phyloP scores from a whole-genome alignment of 768 basidiomycete species.

The Mrakia gelida region DNA sequence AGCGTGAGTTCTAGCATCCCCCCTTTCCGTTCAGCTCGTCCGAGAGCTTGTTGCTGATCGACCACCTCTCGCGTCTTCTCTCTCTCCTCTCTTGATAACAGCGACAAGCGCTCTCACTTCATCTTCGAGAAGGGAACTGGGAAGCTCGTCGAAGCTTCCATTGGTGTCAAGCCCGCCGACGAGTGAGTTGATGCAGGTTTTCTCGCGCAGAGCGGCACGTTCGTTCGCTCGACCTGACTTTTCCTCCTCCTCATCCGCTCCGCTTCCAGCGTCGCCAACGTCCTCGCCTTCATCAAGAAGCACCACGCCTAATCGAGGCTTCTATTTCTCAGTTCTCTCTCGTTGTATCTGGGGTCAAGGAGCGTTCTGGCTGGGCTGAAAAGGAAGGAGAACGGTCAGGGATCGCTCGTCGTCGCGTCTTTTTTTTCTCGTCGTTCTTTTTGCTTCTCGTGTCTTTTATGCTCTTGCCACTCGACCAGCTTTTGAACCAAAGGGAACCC shows the following conservation, averaged over 20 bases:
- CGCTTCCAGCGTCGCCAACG: slow-evolving; percentile 55
- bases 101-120: slow-evolving; percentile 88
- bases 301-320: slow-evolving; percentile 35
- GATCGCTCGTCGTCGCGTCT: too few relatives aligned
- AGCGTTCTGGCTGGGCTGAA: too few relatives aligned
- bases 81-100: slow-evolving; percentile 39
- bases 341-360: not conserved
- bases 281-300: slow-evolving; percentile 64
- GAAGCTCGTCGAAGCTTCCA: slow-evolving; percentile 74
- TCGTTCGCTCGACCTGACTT: not conserved
- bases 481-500: too few relatives aligned
- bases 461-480: not conserved
- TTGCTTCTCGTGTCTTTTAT: not conserved
- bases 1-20: slow-evolving; percentile 38
- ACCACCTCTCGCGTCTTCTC: not conserved
- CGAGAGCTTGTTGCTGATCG: too few relatives aligned
- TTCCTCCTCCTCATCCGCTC: slow-evolving; percentile 15
- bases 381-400: too few relatives aligned
- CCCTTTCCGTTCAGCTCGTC: not conserved
- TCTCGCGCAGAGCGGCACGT: not conserved
- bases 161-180: slow-evolving; percentile 55
- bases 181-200: slow-evolving; percentile 34
- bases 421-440: not conserved
- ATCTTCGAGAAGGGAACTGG: slow-evolving; percentile 82
- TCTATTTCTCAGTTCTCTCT: not conserved